Base-by-base conservation (phyloP, 2,329 filamentous ascomycete species). In the Aspergillus neoniger region DNA sequence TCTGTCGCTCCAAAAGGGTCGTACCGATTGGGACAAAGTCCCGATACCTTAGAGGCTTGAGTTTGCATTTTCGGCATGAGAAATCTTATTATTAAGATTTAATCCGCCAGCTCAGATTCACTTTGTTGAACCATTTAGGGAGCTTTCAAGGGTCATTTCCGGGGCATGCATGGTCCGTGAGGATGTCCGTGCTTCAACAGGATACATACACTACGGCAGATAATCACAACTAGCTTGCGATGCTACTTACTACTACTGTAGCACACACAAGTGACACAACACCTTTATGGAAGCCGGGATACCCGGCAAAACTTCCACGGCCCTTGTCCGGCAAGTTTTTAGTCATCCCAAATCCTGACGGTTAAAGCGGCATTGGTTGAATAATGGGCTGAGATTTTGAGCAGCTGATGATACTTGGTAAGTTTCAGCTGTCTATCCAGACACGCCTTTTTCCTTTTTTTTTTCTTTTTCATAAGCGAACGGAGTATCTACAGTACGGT, bases 81-180 rank as follows among this genome's bases (percentile, higher is more conserved):
- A 50, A 50, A 50, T 17, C 47, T 30, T 50, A 50, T 50, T 50
- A 50, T 50, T 50, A 50, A 50, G 47, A 50, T 44, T 23, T 44
- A 44, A 19, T 44, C 25, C 47, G 44, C 23, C 47, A 30, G 47
- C 23, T 30, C 25, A 19, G 28, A 32, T 30, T 50, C 47, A 25
- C 28, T 28, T 50, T 9, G 25, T 12, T 14, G 17, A 53, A 52
- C 30, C 39, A 25, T 30, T 19, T 19, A 38, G 14, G 32, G n/a
- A 28, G 28, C 38, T 48, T 39, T 19, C 6, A 25, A 44, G 39
- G 19, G 53, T 47, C 39, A 8, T 55, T 36, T 55, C 53, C 39
- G 53, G 53, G 53, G 53, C 44, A 53, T 56, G 54, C 25, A 58
- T 60, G 61, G 61, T 62, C 61, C 61, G 57, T 61, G 61, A 62